Evolutionary conservation across 345 rosid species (phyloP), one percentile per base, ranked within the genome.

Genomic region (Eucalyptus marginata): DNA sequence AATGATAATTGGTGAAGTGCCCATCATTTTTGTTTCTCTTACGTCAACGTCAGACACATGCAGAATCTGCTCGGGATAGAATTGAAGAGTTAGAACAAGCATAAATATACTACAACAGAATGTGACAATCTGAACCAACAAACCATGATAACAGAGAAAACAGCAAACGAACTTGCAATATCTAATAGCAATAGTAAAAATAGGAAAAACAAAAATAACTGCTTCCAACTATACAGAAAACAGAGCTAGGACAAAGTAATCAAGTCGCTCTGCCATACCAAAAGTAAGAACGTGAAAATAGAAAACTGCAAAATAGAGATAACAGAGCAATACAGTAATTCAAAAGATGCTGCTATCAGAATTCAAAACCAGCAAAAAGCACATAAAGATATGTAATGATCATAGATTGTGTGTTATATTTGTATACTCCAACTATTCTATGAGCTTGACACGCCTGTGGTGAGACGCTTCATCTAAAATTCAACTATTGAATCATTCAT

Each of bases 1-100:
- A 43, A 96, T 91, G 88, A 98, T 97, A 88, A 93, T 87, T 1
- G 99, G 99, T 17, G 95, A 92, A 80, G 90, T 93, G 92, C 98
- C 99, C 99, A 98, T 94, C 98, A 97, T 96, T 94, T 96, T 98
- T 85, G 94, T 96, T 90, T 98, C 99, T 90, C 93, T 90, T 49
- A 98, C 95, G 88, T 97, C 98, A 84, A 97, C 96, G 1, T 96
- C 99, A 47, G 99, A 97, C 90, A 96, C 89, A 91, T 97, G 99
- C 80, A 98, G 95, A 93, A 97, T 94, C 99, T 97, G 95, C 90
- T 90, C 17, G 4, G 27, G 10, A 83, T 25, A 22, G 79, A 58
- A 10, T 33, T 49, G 29, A 44, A 86, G n/a, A 66, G 51, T 25
- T 47, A 40, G n/a, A 33, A 50, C 83, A 12, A 62, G 59, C 44